These are phyloP conservation scores for Peniophora sp. DNA, from an alignment of 1,284 basidiomycete genomes.

Conservation along the genomic window DNA sequence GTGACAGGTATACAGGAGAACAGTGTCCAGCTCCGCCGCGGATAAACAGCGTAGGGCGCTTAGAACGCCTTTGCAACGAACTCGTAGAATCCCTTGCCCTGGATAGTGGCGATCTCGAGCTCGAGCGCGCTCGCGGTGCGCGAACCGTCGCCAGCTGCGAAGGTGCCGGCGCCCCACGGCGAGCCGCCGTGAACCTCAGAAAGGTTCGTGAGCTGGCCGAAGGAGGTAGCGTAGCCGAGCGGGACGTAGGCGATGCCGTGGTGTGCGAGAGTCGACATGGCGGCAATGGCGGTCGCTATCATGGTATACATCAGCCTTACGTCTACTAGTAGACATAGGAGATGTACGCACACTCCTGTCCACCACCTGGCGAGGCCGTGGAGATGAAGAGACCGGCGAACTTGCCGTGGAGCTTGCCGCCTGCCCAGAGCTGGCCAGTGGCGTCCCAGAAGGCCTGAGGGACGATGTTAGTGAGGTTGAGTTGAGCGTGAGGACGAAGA, in stretches of 20 bases:
- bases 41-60: background rate
- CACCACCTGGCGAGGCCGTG: constrained; percentile 45
- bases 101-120: constrained; percentile 54
- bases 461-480: background rate
- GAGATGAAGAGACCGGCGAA: constrained; percentile 71
- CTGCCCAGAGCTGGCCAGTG: constrained; percentile 73
- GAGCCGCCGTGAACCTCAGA: constrained; percentile 66
- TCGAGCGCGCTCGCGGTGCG: constrained; percentile 59
- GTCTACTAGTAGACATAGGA: background rate
- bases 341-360: background rate
- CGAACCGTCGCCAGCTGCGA: constrained; percentile 55
- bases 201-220: constrained; percentile 51
- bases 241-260: constrained; percentile 79
- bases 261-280: constrained; percentile 71
- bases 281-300: constrained; percentile 46
- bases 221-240: constrained; percentile 57
- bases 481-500: background rate
- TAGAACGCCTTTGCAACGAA: background rate
- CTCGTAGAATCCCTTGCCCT: constrained; percentile 54
- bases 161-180: constrained; percentile 69
- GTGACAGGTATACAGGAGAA: too few species aligned
- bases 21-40: too few species aligned
- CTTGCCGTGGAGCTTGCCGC: constrained; percentile 73
- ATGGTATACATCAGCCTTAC: too few species aligned
- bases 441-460: constrained; percentile 73